Conservation (phyloP, 2,329 filamentous ascomycete genomes). For the Fusarium dimerum region DNA sequence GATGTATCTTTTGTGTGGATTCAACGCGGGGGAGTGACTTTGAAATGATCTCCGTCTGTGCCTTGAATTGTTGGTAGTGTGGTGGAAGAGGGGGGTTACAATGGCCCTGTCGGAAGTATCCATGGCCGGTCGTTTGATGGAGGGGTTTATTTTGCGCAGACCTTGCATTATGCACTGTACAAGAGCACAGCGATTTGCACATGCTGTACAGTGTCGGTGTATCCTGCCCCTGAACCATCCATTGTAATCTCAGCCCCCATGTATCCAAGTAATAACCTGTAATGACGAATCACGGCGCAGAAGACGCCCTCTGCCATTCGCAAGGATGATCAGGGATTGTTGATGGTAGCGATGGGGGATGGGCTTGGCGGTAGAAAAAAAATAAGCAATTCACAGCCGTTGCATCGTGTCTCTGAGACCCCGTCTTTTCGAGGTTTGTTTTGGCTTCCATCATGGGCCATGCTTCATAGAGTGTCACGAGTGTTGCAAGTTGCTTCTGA, state of each 20-base stretch:
- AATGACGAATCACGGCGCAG: slow-evolving; percentile 22
- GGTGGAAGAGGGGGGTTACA: background rate
- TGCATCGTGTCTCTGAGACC: background rate
- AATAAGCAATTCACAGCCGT: slow-evolving; percentile 5
- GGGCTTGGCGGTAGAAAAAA: slow-evolving; percentile 8
- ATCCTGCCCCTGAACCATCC: slow-evolving; percentile 12
- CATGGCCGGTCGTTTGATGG: background rate
- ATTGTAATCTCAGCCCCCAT: slow-evolving; percentile 27
- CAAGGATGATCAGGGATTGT: background rate
- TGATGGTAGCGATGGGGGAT: background rate
- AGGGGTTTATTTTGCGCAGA: slow-evolving; percentile 14
- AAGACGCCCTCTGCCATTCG: background rate
- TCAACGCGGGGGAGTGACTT: background rate
- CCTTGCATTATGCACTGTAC: slow-evolving; percentile 11
- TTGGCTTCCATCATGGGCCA: background rate
- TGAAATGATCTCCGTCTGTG: background rate
- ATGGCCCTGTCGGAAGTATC: background rate
- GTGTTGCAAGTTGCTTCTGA: background rate
- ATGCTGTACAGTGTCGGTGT: slow-evolving; percentile 18
- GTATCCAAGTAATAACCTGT: slow-evolving; percentile 17
- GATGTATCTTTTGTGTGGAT: background rate
- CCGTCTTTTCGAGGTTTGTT: background rate
- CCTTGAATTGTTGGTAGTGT: background rate
- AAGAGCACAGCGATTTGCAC: background rate
- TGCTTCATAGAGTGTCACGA: background rate